Percentiles rank a stretch among this genome's conserved stretches.
These are phyloP conservation scores for Ampelocalamus luodianensis DNA, from an alignment of 176 grass and related monocot species.

Conservation along the genomic window DNA sequence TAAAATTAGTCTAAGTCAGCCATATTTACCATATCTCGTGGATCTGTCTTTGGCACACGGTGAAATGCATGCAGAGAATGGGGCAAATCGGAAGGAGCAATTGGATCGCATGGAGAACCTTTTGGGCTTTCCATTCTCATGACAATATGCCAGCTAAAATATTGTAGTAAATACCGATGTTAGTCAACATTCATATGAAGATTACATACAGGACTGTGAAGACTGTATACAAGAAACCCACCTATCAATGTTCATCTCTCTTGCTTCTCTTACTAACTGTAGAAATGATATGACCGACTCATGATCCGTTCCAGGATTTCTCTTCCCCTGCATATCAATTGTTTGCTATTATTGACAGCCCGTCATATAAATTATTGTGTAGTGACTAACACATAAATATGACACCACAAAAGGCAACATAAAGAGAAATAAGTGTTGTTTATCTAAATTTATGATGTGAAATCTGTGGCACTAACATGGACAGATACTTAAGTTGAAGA, in stretches of 20 bases:
- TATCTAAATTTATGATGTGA: slow-evolving; percentile 26
- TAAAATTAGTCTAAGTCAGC: slow-evolving; percentile 11
- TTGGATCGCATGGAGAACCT: slow-evolving; percentile 61
- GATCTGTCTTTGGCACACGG: slow-evolving; percentile 63
- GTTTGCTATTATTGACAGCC: slow-evolving; percentile 9
- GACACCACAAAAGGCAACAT: slow-evolving; percentile 7
- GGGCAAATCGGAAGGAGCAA: slow-evolving; percentile 74
- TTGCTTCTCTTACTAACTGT: slow-evolving; percentile 68
- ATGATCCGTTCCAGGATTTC: slow-evolving; percentile 83
- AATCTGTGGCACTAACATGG: slow-evolving; percentile 13
- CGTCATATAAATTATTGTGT: slow-evolving; percentile 2
- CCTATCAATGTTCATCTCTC: slow-evolving; percentile 95
- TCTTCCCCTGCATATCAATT: slow-evolving; percentile 78
- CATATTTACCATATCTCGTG: slow-evolving; percentile 64
- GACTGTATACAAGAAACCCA: slow-evolving; percentile 41
- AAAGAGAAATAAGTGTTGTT: not conserved
- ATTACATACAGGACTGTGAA: slow-evolving; percentile 21
- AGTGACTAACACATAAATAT: slow-evolving; percentile 27
- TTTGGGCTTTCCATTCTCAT: slow-evolving; percentile 86
- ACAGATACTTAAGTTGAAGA: slow-evolving; percentile 26
- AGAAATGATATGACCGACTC: slow-evolving; percentile 75
- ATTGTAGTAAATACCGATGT: slow-evolving; percentile 34
- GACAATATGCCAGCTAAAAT: slow-evolving; percentile 86
- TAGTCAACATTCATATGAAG: slow-evolving; percentile 37
- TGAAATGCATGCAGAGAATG: slow-evolving; percentile 75